Evolutionary conservation across 2,329 filamentous ascomycete species (phyloP), one percentile per base, ranked within the genome.

Genomic region (Ophiostoma tasmaniense): DNA sequence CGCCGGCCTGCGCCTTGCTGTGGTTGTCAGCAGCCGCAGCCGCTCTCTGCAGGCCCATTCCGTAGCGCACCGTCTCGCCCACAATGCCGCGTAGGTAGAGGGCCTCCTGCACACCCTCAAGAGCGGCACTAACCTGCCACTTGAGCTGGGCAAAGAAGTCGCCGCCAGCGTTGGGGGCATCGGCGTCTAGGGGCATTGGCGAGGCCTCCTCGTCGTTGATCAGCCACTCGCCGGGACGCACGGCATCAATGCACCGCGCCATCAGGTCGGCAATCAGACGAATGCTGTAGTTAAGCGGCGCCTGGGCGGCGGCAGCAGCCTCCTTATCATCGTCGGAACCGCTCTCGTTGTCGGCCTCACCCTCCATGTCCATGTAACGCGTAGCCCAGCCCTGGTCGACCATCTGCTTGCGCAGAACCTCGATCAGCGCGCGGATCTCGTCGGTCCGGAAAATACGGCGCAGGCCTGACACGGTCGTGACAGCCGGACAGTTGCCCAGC

Each of bases 331-430:
- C 25, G 13, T 39, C 30, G 20, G 20, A 13, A 1, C 14, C 22
- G 78, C 25, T 80, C 77, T n/a, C 77, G 74, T 37, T 80, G 77
- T 17, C 73, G 1, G 37, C 82, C 37, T 82, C 79, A 67, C 81
- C 77, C 20, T 84, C 83, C 13, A 80, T 78, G 73, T 90, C 89
- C 50, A 90, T 79, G 76, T 93, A 92, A 28, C 86, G 83, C 22
- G 87, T 85, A 0, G 89, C 92, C 91, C 91, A 94, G 39, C 89
- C 88, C 69, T 90, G 90, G 72, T 88, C 86, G 67, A 88, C 86
- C 64, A 94, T 82, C 78, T 93, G 90, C 72, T 89, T 83, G 69
- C 90, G 87, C 37, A 94, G 82, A 6, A 93, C 81, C 73, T 90
- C 85, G 73, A 93, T 89, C 67, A 94, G 83, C 45, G 88, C 87